Conservation (phyloP, 2,329 filamentous ascomycete species). For the Thielaviopsis cerberus region DNA sequence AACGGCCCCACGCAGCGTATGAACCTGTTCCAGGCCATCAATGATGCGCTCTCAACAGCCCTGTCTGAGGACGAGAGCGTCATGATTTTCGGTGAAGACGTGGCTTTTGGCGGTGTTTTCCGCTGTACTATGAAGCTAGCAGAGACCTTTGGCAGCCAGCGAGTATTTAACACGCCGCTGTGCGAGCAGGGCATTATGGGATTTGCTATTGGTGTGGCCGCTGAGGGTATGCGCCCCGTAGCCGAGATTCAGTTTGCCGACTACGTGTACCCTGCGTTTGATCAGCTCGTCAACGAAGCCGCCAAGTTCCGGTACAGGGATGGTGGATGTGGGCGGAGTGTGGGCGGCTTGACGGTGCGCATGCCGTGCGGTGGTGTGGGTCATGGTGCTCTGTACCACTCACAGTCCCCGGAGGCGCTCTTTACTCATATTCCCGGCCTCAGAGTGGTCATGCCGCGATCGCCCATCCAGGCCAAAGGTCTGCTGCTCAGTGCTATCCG, state of each 20-base stretch:
- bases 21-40: slow-evolving; percentile 89
- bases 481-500: slow-evolving; percentile 59
- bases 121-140: slow-evolving; percentile 81
- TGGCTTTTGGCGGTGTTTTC: slow-evolving; percentile 93
- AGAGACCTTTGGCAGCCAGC: slow-evolving; percentile 66
- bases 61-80: slow-evolving; percentile 70
- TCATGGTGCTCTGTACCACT: slow-evolving; percentile 74
- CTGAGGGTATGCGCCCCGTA: slow-evolving; percentile 79
- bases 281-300: slow-evolving; percentile 85
- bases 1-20: slow-evolving; percentile 63
- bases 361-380: slow-evolving; percentile 86
- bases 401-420: slow-evolving; percentile 71
- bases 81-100: slow-evolving; percentile 86
- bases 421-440: slow-evolving; percentile 80
- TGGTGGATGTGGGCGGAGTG: slow-evolving; percentile 36
- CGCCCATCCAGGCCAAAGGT: slow-evolving; percentile 75
- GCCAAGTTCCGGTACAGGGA: slow-evolving; percentile 73
- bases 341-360: slow-evolving; percentile 64
- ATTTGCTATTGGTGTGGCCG: slow-evolving; percentile 77
- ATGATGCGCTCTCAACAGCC: slow-evolving; percentile 68
- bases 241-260: slow-evolving; percentile 94
- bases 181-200: slow-evolving; percentile 89
- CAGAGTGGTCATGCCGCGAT: slow-evolving; percentile 69
- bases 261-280: slow-evolving; percentile 82
- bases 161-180: slow-evolving; percentile 92